phyloP scores from a whole-genome alignment of 768 basidiomycete genomes.

The Suillus tomentosus region DNA sequence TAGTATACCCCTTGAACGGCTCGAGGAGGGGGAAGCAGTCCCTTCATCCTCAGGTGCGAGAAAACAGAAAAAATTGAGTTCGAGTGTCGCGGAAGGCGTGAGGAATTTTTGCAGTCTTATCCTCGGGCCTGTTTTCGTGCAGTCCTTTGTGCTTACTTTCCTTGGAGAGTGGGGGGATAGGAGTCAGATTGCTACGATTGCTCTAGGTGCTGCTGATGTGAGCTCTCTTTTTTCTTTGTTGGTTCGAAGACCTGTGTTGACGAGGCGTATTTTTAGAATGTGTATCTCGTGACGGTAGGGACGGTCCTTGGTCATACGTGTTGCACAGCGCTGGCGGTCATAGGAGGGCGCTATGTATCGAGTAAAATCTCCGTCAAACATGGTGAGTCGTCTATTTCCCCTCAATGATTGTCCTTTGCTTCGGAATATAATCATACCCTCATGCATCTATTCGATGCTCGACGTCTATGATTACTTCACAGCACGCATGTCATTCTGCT shows the following conservation, averaged over 20 bases:
- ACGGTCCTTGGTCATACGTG: conserved; percentile 84
- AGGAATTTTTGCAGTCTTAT: conserved; percentile 83
- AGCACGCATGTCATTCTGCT: conserved; percentile 64
- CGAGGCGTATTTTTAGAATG: conserved; percentile 58
- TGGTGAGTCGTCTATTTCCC: conserved; percentile 2
- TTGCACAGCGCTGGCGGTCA: conserved; percentile 87
- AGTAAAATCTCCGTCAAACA: conserved; percentile 90
- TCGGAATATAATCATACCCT: conserved; percentile 73
- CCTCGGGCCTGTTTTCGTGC: conserved; percentile 85
- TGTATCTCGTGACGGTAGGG: conserved; percentile 88
- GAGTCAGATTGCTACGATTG: conserved; percentile 70
- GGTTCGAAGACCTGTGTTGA: background rate
- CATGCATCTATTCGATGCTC: conserved; percentile 37
- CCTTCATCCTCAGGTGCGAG: conserved; percentile 16
- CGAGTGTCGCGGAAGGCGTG: conserved; percentile 54
- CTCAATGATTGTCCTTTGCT: background rate
- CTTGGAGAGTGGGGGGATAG: conserved; percentile 98
- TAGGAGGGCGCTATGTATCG: conserved; percentile 91
- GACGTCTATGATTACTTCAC: conserved; percentile 82
- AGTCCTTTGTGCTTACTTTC: conserved; percentile 93
- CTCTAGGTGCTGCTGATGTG: conserved; percentile 42
- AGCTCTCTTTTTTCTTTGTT: conserved; percentile 23
- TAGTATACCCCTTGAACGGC: conserved; percentile 65
- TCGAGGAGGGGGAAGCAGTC: conserved; percentile 66
- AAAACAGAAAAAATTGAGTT: background rate